phyloP scores from a whole-genome alignment of 2,329 filamentous ascomycete genomes.

The Fusarium tjaetaba region DNA sequence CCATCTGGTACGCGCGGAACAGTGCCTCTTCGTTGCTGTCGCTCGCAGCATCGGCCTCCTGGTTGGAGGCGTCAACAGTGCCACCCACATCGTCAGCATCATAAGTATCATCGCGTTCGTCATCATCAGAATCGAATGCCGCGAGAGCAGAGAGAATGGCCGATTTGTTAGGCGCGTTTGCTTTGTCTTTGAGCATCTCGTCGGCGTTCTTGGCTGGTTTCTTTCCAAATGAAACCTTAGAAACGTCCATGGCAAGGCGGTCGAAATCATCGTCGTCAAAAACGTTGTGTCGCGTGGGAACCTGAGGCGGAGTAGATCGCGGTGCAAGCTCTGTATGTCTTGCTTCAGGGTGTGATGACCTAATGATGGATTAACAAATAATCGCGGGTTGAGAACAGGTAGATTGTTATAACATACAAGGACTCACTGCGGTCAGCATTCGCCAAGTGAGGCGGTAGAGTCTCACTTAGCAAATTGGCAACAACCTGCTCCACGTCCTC shows the following conservation, averaged over 20 bases:
- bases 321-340: slow-evolving; percentile 60
- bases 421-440: slow-evolving; percentile 71
- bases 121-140: slow-evolving; percentile 91
- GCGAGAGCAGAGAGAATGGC: slow-evolving; percentile 89
- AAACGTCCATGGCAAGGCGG: slow-evolving; percentile 71
- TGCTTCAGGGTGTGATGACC: slow-evolving; percentile 43
- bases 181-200: slow-evolving; percentile 72
- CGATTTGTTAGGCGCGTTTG: slow-evolving; percentile 77
- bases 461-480: slow-evolving; percentile 81
- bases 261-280: slow-evolving; percentile 87
- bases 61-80: slow-evolving; percentile 77
- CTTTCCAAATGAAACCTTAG: slow-evolving; percentile 83
- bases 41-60: slow-evolving; percentile 58
- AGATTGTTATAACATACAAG: slow-evolving; percentile 57
- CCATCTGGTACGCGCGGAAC: slow-evolving; percentile 75
- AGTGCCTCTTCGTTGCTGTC: slow-evolving; percentile 75
- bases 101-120: slow-evolving; percentile 97
- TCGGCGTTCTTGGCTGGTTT: slow-evolving; percentile 73
- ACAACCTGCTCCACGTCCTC: slow-evolving; percentile 83
- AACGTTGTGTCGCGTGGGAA: slow-evolving; percentile 73
- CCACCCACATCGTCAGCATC: slow-evolving; percentile 92
- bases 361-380: slow-evolving; percentile 36
- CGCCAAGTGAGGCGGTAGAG: slow-evolving; percentile 75
- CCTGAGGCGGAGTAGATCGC: slow-evolving; percentile 65
- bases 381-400: not conserved